These are phyloP conservation scores for Pseudocercospora crystallina DNA, from an alignment of 2,329 filamentous ascomycete genomes.

Conservation along the genomic window DNA sequence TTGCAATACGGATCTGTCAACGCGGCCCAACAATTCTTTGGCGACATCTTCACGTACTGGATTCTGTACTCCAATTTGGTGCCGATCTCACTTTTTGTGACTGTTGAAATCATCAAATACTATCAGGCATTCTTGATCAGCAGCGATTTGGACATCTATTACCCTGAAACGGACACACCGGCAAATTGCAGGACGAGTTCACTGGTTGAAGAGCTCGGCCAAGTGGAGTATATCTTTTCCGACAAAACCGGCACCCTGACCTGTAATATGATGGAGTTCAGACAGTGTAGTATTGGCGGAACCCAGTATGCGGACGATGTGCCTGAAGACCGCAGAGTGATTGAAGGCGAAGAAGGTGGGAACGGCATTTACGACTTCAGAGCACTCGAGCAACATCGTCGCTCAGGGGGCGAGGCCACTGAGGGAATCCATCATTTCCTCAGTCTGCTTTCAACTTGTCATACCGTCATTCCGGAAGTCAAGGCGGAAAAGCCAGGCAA, in stretches of 20 bases:
- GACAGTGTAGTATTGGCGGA: slow-evolving; percentile 87
- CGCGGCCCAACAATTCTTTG: slow-evolving; percentile 78
- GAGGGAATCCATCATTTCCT: slow-evolving; percentile 80
- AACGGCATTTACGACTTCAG: slow-evolving; percentile 84
- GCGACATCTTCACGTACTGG: slow-evolving; percentile 97
- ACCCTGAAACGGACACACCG: slow-evolving; percentile 91
- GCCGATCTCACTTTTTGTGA: slow-evolving; percentile 96
- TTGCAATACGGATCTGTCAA: slow-evolving; percentile 65
- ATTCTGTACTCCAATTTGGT: slow-evolving; percentile 95
- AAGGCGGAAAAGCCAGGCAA: slow-evolving; percentile 72
- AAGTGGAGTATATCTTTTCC: slow-evolving; percentile 98
- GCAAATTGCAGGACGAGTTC: slow-evolving; percentile 95
- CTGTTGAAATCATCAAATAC: slow-evolving; percentile 96
- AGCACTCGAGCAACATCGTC: slow-evolving; percentile 68
- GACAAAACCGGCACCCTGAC: slow-evolving; percentile 97
- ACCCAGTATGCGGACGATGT: slow-evolving; percentile 92
- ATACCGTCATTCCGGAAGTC: slow-evolving; percentile 94
- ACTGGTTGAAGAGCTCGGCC: slow-evolving; percentile 92
- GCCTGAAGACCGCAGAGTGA: slow-evolving; percentile 82
- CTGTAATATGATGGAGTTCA: slow-evolving; percentile 99
- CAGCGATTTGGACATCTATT: slow-evolving; percentile 96
- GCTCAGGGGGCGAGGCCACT: slow-evolving; percentile 49
- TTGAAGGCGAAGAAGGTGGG: slow-evolving; percentile 69
- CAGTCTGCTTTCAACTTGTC: slow-evolving; percentile 81
- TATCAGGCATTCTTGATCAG: slow-evolving; percentile 98